Evolutionary conservation across 1,284 basidiomycete species (phyloP), one percentile per base, ranked within the genome.

Genomic region (Rhodotorula sp.): DNA sequence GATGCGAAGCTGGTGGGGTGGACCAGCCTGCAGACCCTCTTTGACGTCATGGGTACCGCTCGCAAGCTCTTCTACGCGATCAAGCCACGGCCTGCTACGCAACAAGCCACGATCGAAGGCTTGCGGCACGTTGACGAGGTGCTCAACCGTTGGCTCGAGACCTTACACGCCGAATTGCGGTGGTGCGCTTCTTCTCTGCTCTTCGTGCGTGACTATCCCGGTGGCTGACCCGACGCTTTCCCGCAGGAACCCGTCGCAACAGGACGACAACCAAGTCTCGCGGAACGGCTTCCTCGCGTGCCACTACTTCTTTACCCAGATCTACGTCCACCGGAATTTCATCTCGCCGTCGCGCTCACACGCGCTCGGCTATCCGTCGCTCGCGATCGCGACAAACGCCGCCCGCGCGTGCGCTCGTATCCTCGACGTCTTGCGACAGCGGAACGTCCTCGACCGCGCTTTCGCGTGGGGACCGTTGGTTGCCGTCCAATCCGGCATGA

Each of bases 401-500:
- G 77, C 76, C 15, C 67, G 77, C 16, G 77, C 77, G 5, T 64
- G 38, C 28, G 62, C 74, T 28, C 61, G 73, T 34, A 60, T 78
- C n/a, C 61, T 76, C 31, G 71, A 76, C 45, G 55, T 48, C 4
- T 43, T 76, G 1, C 62, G 70, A 3, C 59, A 70, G 34, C 31
- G 63, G 2, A 49, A 59, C 15, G 10, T 69, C 21, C 45, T 76
- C 7, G 23, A 64, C 12, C n/a, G n/a, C 3, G 54, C 49, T 5
- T 76, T 59, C 50, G n/a, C 23, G 5, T 74, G 55, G 49, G 65
- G 63, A 3, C 74, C 74, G 5, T 19, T 50, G 21, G 23, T 34
- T 45, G 68, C 67, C n/a, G 64, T 89, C 79, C 87, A 87, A 0
- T 84, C 88, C 0, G 88, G 85, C 0, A 85, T 90, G 66, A 86